phyloP scores from a whole-genome alignment of 2,329 filamentous ascomycete genomes.

The Trichoderma endophyticum region DNA sequence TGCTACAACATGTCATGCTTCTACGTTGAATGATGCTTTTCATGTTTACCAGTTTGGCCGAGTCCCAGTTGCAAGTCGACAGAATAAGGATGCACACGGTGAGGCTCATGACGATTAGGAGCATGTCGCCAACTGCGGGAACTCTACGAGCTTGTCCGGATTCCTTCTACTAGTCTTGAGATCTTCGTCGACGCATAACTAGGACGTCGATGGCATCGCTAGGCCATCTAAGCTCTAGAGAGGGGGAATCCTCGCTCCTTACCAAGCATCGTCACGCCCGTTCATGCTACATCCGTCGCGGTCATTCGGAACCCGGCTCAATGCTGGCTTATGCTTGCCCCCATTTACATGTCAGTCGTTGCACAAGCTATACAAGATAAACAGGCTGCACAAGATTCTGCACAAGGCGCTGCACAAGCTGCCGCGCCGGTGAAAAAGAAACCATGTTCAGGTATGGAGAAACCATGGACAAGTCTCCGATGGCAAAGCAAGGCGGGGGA shows the following conservation, averaged over 20 bases:
- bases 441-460: neutral
- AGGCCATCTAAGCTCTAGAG: neutral
- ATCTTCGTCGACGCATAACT: neutral
- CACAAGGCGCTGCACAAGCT: constrained; percentile 1
- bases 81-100: neutral
- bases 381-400: neutral
- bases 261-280: neutral
- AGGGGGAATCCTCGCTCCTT: neutral
- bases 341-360: neutral
- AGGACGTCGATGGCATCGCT: neutral
- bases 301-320: neutral
- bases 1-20: neutral
- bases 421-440: neutral
- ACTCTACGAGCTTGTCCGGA: neutral
- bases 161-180: neutral
- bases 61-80: neutral
- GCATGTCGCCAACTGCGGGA: neutral
- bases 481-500: constrained; percentile 3
- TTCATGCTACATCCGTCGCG: neutral
- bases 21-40: neutral
- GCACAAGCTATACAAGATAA: neutral
- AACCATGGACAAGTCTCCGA: constrained; percentile 6
- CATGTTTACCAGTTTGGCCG: neutral
- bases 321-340: neutral
- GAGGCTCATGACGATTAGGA: neutral